Evolutionary conservation across 2,329 filamentous ascomycete species (phyloP).

Genomic region (Ceratocystis colombiana): DNA sequence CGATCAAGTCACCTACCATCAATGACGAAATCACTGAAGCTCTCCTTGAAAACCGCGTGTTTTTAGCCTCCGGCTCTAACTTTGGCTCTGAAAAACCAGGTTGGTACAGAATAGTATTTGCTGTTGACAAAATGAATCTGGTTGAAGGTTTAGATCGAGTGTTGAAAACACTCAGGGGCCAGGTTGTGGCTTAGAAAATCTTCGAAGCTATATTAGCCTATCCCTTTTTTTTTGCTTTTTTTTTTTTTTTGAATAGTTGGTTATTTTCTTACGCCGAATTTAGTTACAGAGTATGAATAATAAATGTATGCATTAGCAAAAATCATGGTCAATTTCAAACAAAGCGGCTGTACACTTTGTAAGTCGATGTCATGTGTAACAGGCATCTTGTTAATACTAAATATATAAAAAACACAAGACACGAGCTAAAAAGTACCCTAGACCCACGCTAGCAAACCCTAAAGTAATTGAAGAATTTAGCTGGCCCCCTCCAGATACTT

Average conservation of each 20-base stretch:
- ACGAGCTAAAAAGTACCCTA: background rate
- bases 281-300: background rate
- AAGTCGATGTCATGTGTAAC: background rate
- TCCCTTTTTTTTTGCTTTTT: background rate
- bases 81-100: conserved; percentile 35
- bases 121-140: conserved; percentile 31
- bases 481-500: background rate
- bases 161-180: conserved; percentile 15
- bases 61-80: conserved; percentile 33
- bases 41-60: conserved; percentile 32
- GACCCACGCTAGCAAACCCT: background rate
- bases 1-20: conserved; percentile 26
- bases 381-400: background rate
- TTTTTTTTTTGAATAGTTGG: background rate
- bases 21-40: conserved; percentile 29
- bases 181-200: conserved; percentile 1
- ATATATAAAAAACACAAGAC: background rate
- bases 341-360: background rate
- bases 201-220: background rate
- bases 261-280: background rate
- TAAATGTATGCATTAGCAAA: background rate
- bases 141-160: conserved; percentile 28
- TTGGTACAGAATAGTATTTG: conserved; percentile 37
- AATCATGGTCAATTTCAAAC: background rate
- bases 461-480: background rate